These are phyloP conservation scores for Trichoderma harzianum DNA, from an alignment of 2,329 filamentous ascomycete genomes.

Conservation along the genomic window DNA sequence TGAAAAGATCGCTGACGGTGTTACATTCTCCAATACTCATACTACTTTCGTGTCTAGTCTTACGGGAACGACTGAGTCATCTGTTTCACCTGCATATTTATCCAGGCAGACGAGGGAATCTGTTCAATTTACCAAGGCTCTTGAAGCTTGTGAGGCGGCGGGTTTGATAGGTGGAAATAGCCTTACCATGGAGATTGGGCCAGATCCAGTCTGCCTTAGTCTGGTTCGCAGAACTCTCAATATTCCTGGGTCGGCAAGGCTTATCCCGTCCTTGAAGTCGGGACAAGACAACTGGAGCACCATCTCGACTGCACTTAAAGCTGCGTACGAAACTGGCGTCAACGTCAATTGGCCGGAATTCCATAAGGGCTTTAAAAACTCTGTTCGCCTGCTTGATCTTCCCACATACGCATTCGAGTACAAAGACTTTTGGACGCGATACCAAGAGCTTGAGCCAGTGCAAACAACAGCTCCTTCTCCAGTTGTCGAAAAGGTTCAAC, in stretches of 20 bases:
- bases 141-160: background rate
- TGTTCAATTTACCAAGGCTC: background rate
- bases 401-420: conserved; percentile 4
- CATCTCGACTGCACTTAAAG: background rate
- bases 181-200: background rate
- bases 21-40: background rate
- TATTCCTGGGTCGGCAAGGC: background rate
- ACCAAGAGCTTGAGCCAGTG: background rate
- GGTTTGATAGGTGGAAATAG: background rate
- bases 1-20: background rate
- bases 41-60: background rate
- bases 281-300: background rate
- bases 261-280: background rate
- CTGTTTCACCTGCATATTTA: background rate
- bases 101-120: background rate
- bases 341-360: background rate
- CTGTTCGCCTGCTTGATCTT: background rate
- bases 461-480: background rate
- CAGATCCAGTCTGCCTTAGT: background rate
- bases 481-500: background rate
- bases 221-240: background rate
- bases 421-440: conserved; percentile 1
- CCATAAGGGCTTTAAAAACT: background rate
- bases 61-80: background rate
- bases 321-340: background rate